phyloP scores from a whole-genome alignment of 192 early-diverging fungal genomes.

The Backusella macrospora region DNA sequence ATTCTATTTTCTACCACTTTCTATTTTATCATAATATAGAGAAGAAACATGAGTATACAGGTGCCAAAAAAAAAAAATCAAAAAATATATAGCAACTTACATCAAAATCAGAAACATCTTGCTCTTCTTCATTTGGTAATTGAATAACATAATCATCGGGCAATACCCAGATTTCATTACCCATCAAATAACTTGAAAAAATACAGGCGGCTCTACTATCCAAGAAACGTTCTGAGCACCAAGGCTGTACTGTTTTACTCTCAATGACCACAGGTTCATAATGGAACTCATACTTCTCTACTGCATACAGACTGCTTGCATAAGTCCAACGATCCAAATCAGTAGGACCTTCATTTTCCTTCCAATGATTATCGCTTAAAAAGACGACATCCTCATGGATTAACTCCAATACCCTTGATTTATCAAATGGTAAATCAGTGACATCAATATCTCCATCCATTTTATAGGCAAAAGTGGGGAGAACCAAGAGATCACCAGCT shows the following conservation, averaged over 20 bases:
- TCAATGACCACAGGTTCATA: constrained; percentile 58
- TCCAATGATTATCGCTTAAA: constrained; percentile 57
- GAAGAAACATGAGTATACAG: constrained; percentile 15
- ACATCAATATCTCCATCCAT: constrained; percentile 16
- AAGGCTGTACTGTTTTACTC: constrained; percentile 50
- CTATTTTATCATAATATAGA: constrained; percentile 32
- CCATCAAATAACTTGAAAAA: constrained; percentile 53
- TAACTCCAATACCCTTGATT: constrained; percentile 35
- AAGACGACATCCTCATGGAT: constrained; percentile 40
- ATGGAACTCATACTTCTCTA: constrained; percentile 61
- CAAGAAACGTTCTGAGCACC: constrained; percentile 60
- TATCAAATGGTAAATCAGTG: constrained; percentile 35
- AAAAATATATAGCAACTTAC: constrained; percentile 21
- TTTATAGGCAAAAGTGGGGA: constrained; percentile 54
- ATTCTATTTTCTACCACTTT: constrained; percentile 55
- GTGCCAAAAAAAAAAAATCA: not conserved
- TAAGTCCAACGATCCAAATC: constrained; percentile 50
- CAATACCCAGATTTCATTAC: constrained; percentile 59
- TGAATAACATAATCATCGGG: constrained; percentile 53
- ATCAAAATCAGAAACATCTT: constrained; percentile 47
- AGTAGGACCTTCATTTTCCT: constrained; percentile 52
- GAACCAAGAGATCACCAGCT: constrained; percentile 51
- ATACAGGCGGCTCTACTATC: constrained; percentile 59
- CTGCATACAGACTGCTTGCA: constrained; percentile 41
- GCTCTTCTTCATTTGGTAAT: constrained; percentile 24